Evolutionary conservation across 768 basidiomycete species (phyloP).

Genomic region (Podaxis sp.): DNA sequence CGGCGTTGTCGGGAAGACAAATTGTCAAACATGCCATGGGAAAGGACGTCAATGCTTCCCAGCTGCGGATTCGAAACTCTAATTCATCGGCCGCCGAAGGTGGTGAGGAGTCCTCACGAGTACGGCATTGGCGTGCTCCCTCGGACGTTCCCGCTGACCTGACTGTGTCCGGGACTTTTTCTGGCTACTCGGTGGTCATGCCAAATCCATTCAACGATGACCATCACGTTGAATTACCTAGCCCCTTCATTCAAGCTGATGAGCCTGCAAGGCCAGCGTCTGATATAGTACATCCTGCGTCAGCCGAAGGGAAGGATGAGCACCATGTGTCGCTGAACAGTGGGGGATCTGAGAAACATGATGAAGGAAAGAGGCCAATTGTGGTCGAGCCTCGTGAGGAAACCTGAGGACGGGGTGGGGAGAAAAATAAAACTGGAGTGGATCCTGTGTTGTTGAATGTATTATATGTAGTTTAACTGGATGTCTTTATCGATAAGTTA

Average conservation of each 20-base stretch:
- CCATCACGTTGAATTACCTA: neutral
- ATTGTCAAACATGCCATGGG: constrained; percentile 24
- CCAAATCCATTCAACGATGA: constrained; percentile 20
- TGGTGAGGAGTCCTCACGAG: neutral
- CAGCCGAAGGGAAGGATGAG: neutral
- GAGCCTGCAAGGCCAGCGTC: constrained; percentile 8
- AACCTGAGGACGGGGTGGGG: neutral
- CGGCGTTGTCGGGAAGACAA: constrained; percentile 30
- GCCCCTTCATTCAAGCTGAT: constrained; percentile 5
- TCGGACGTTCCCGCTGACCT: constrained; percentile 31
- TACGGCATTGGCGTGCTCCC: constrained; percentile 25
- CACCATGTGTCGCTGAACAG: neutral
- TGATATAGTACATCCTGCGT: neutral
- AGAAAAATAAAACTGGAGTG: neutral
- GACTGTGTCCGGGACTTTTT: constrained; percentile 25
- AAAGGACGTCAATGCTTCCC: neutral
- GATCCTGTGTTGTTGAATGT: neutral
- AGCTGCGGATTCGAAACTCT: neutral
- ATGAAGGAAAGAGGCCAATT: neutral
- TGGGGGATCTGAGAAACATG: neutral
- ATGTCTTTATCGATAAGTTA: neutral
- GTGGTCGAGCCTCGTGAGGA: neutral
- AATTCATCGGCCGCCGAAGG: neutral
- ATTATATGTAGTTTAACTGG: constrained; percentile 3
- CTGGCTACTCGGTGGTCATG: constrained; percentile 24